These are phyloP conservation scores for Ceratocystis eucalypticola DNA, from an alignment of 2,329 filamentous ascomycete species.

Conservation along the genomic window DNA sequence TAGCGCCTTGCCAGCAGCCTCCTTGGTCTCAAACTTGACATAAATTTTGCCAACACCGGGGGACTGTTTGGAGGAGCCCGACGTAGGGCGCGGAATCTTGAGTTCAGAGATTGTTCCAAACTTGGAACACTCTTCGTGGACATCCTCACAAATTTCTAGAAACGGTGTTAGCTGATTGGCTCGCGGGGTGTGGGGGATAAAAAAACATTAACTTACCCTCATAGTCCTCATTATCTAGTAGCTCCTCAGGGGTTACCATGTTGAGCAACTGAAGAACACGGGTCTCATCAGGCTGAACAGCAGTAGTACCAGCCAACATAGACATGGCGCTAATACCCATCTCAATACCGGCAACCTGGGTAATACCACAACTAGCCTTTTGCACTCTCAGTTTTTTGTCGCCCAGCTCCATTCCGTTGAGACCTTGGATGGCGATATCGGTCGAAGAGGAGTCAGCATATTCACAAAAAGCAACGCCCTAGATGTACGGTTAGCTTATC, in stretches of 20 bases:
- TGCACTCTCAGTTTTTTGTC: constrained; percentile 73
- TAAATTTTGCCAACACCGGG: constrained; percentile 95
- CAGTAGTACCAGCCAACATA: constrained; percentile 83
- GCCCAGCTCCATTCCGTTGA: constrained; percentile 88
- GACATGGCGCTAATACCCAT: constrained; percentile 97
- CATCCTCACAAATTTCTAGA: constrained; percentile 88
- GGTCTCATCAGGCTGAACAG: constrained; percentile 62
- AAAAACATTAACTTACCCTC: constrained; percentile 50
- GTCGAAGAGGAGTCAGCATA: constrained; percentile 66
- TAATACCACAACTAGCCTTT: constrained; percentile 82
- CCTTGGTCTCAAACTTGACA: constrained; percentile 74
- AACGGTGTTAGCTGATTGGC: constrained; percentile 26
- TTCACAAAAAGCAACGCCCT: constrained; percentile 96
- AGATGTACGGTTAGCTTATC: constrained; percentile 24
- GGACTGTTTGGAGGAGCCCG: constrained; percentile 68
- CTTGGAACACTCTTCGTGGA: constrained; percentile 84
- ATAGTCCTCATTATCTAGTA: constrained; percentile 89
- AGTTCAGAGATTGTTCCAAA: constrained; percentile 75
- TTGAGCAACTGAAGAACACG: constrained; percentile 87
- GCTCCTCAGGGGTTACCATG: constrained; percentile 94
- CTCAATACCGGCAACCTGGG: constrained; percentile 82
- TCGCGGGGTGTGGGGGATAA: background rate
- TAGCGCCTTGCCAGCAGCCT: constrained; percentile 71
- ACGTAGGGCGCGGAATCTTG: constrained; percentile 80
- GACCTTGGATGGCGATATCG: constrained; percentile 72